Evolutionary conservation across 257 asterid species (phyloP).

Genomic region (Gynochthodes officinalis): DNA sequence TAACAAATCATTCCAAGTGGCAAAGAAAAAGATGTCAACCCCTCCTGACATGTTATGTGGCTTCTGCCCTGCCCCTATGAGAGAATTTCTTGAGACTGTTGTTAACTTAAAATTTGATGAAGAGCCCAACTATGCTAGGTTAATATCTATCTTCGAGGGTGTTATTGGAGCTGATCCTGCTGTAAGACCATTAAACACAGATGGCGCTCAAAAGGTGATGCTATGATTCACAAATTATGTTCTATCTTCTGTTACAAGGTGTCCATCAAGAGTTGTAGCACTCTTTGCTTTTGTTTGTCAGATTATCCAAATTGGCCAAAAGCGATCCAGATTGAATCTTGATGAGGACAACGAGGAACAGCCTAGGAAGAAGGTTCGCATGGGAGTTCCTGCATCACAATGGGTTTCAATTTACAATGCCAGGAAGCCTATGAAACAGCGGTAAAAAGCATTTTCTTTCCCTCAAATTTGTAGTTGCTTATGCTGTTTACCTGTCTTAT

Average conservation of each 20-base stretch:
- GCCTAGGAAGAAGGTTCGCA: slow-evolving; percentile 43
- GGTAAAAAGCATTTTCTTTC: slow-evolving; percentile 17
- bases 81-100: slow-evolving; percentile 40
- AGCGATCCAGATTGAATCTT: slow-evolving; percentile 33
- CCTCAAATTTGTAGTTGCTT: neutral
- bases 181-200: slow-evolving; percentile 44
- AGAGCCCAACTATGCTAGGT: slow-evolving; percentile 46
- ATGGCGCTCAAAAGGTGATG: slow-evolving; percentile 48
- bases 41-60: slow-evolving; percentile 45
- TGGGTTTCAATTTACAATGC: slow-evolving; percentile 53
- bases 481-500: neutral
- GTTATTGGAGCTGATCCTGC: slow-evolving; percentile 45
- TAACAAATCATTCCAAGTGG: slow-evolving; percentile 45
- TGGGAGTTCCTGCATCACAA: slow-evolving; percentile 43
- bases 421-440: slow-evolving; percentile 46
- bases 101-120: slow-evolving; percentile 47
- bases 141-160: slow-evolving; percentile 42
- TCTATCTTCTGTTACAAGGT: neutral
- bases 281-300: neutral
- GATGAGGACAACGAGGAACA: slow-evolving; percentile 35
- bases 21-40: slow-evolving; percentile 46
- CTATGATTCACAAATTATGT: neutral
- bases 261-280: neutral
- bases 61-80: slow-evolving; percentile 44
- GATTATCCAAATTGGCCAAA: slow-evolving; percentile 43